Conservation (phyloP, 345 rosid genomes). For the Euphorbia pulcherrima region DNA sequence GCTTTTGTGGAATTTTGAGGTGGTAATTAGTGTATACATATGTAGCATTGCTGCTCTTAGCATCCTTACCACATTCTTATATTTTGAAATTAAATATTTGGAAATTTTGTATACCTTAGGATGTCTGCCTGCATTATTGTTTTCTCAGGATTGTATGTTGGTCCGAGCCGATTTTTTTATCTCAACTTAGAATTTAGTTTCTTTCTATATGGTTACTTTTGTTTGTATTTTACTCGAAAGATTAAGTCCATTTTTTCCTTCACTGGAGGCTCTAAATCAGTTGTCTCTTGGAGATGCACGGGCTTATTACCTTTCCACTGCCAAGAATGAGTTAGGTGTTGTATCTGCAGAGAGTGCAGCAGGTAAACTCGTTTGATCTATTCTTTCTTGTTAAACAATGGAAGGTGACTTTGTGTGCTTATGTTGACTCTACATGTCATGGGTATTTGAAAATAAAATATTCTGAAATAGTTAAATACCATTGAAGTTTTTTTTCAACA, state of each 20-base stretch:
- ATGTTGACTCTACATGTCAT: not conserved
- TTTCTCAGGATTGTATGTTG: not conserved
- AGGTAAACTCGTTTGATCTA: constrained; percentile 41
- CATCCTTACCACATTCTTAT: not conserved
- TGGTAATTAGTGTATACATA: not conserved
- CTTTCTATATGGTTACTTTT: not conserved
- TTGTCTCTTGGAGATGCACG: constrained; percentile 94
- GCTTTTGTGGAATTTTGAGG: not conserved
- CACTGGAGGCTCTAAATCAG: constrained; percentile 32
- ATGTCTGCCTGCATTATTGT: not conserved
- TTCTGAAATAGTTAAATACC: not conserved
- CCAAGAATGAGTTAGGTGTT: constrained; percentile 85
- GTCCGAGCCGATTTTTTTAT: not conserved
- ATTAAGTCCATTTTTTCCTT: constrained; percentile 18
- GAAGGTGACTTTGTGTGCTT: not conserved
- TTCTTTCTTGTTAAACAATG: not conserved
- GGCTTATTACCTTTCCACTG: constrained; percentile 88
- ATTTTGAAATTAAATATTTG: not conserved
- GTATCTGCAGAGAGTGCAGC: constrained; percentile 81
- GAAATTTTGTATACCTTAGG: not conserved
- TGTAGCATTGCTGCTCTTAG: not conserved
- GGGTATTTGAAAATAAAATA: too few relatives aligned
- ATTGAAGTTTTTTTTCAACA: too few relatives aligned
- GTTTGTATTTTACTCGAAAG: not conserved
- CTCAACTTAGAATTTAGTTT: not conserved